Percentiles rank a stretch among this genome's conserved stretches.
Evolutionary conservation across 371 early-diverging fungal species (phyloP).

Genomic region (Nematocida major): DNA sequence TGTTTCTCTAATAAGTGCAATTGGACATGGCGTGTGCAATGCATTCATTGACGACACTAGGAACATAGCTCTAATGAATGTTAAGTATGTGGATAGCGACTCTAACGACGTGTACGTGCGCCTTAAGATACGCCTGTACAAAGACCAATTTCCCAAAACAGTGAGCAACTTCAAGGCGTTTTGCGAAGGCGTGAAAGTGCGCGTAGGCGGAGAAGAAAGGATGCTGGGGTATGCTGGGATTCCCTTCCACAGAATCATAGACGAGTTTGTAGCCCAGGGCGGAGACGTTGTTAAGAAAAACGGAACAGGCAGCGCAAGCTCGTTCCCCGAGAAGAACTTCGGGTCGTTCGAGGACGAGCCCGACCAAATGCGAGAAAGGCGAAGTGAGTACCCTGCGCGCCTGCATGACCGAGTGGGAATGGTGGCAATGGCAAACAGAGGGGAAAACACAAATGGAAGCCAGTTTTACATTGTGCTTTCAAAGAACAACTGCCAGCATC

Average conservation of each 20-base stretch:
- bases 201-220: constrained; percentile 61
- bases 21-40: too few relatives aligned
- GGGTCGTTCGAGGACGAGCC: constrained; percentile 88
- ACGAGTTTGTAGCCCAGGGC: constrained; percentile 94
- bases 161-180: constrained; percentile 68
- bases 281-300: constrained; percentile 83
- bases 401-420: constrained; percentile 75
- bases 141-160: constrained; percentile 70
- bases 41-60: neutral
- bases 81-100: neutral
- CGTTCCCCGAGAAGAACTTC: constrained; percentile 80
- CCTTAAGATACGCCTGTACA: constrained; percentile 65
- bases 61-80: neutral
- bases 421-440: constrained; percentile 92
- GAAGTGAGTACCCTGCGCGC: neutral
- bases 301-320: constrained; percentile 73
- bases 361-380: constrained; percentile 66
- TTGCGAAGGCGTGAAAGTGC: constrained; percentile 8
- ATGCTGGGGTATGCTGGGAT: constrained; percentile 77
- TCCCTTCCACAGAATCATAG: constrained; percentile 75
- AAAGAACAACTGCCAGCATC: constrained; percentile 70
- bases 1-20: too few relatives aligned
- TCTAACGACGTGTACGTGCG: neutral
- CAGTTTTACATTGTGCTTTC: constrained; percentile 88
- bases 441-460: constrained; percentile 84